Base-by-base conservation (phyloP, 169 alveolate species). In the Cryptosporidium muris region DNA sequence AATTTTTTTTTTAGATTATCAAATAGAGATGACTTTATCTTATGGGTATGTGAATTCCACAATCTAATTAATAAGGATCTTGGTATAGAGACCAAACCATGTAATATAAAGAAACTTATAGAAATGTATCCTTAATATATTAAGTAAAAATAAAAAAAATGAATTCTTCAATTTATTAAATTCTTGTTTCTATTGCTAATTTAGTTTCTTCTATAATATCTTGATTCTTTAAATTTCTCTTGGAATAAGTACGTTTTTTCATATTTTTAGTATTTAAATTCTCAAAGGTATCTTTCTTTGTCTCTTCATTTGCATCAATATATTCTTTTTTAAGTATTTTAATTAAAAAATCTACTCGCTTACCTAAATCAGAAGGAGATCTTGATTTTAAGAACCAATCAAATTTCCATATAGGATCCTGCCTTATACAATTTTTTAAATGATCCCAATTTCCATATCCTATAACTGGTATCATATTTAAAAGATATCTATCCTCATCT, bases 391-490 rank as follows among this genome's bases (percentile, higher is more conserved):
- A 56, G 65, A 93, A 92, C 91, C 92, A 64, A 63, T 93, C 91
- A 16, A 90, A 88, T 51, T 74, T 88, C 82, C 89, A 93, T 16
- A 80, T 80, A 58, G 91, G 91, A 53, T 93, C 96, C 1, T 82
- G 81, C 48, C 90, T 65, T 14, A 82, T 80, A 14, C 89, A 89
- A 65, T 88, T 88, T 0, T 82, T 54, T 7, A 93, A 51, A 43
- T 88, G 89, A 60, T 88, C 92, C 96, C 96, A 93, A 80, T 63
- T 90, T 25, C 92, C 96, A 63, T 93, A 93, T 1, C 94, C 95
- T 81, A 66, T 43, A 45, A 16, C 14, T n/a, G 12, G 5, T 1
- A 58, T 85, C 4, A 64, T 90, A 80, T 93, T 93, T 58, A 92
- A 68, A 16, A 93, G 81, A 81, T 90, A 93, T 40, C 94, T 80